Evolutionary conservation across 2,329 filamentous ascomycete genomes (phyloP).

Genomic region (Penicillium sp.): DNA sequence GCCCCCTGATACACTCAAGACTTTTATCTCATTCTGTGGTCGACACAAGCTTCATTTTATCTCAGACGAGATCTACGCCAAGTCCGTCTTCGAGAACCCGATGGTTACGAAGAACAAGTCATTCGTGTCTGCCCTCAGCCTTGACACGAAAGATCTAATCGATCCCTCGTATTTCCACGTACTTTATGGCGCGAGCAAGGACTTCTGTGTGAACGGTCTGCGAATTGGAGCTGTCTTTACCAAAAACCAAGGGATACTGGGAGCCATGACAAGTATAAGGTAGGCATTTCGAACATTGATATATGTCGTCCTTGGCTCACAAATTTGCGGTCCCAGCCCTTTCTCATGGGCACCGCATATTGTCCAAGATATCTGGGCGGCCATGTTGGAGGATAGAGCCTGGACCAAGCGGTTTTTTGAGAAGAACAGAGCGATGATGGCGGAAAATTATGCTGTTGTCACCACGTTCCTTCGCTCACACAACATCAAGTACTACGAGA

Average conservation of each 20-base stretch:
- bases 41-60: constrained; percentile 6
- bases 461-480: background rate
- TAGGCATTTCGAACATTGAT: no score
- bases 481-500: background rate
- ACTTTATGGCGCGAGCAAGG: constrained; percentile 12
- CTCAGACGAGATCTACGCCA: background rate
- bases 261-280: constrained; percentile 11
- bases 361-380: constrained; percentile 9
- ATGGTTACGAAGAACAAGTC: background rate
- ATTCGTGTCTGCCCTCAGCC: constrained; percentile 2
- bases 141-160: constrained; percentile 1
- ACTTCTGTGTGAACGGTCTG: constrained; percentile 8
- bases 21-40: constrained; percentile 6
- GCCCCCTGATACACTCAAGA: background rate
- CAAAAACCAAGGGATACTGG: constrained; percentile 10
- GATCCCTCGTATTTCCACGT: constrained; percentile 5
- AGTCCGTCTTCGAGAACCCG: constrained; percentile 5
- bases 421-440: constrained; percentile 5
- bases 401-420: constrained; percentile 4
- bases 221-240: constrained; percentile 7
- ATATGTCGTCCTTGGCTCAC: background rate
- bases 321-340: background rate
- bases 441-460: constrained; percentile 1
- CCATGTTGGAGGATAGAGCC: constrained; percentile 7
- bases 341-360: constrained; percentile 13